Conservation (phyloP, 176 grass and related monocot species). For the Juncus effusus region DNA sequence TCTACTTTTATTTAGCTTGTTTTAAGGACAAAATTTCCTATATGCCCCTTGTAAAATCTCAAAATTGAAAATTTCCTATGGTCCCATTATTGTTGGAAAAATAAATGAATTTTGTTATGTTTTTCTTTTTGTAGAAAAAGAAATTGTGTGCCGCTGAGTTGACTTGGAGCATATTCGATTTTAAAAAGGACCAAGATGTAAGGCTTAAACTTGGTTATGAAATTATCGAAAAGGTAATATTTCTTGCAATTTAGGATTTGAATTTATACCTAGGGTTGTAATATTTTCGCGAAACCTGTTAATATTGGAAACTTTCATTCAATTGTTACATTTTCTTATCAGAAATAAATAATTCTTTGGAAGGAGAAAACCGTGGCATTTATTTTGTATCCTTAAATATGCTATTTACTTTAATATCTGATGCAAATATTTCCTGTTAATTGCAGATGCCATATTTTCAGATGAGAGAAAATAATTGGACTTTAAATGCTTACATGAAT, state of each 20-base stretch:
- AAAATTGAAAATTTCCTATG: no score
- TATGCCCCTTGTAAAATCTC: neutral
- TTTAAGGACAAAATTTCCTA: neutral
- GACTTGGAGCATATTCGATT: constrained; percentile 72
- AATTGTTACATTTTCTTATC: no score
- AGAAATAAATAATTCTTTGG: no score
- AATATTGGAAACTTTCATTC: no score
- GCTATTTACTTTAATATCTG: no score
- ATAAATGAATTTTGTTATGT: neutral
- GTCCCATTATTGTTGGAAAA: neutral
- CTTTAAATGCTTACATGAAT: constrained; percentile 64
- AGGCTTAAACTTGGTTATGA: constrained; percentile 85
- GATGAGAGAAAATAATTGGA: constrained; percentile 86
- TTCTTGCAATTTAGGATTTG: constrained; percentile 1
- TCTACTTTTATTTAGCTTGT: neutral
- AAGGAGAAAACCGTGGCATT: no score
- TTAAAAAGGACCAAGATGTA: constrained; percentile 73
- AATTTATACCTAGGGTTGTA: neutral
- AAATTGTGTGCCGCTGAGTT: constrained; percentile 49
- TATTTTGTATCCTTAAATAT: no score
- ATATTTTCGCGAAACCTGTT: no score
- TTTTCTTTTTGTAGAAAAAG: constrained; percentile 38
- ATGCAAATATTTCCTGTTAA: no score
- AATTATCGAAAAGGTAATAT: constrained; percentile 48
- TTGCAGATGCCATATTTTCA: constrained; percentile 86